These are phyloP conservation scores for Monilinia fructicola DNA, from an alignment of 2,329 filamentous ascomycete species.

Conservation along the genomic window DNA sequence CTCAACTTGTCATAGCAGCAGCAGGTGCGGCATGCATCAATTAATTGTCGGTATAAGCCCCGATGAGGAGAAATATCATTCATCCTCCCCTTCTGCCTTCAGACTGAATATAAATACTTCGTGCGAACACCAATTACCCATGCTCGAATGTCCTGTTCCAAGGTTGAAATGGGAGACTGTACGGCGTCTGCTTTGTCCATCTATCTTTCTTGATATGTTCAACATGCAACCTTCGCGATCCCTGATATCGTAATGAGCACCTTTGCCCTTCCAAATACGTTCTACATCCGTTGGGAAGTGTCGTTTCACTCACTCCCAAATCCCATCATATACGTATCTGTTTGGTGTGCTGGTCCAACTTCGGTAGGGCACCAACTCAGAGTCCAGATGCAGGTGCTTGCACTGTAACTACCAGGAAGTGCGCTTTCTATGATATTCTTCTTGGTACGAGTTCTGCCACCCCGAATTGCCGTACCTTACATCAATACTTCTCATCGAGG, in stretches of 20 bases:
- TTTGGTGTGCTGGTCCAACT: not conserved
- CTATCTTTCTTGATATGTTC: not conserved
- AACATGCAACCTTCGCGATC: not conserved
- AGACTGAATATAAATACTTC: not conserved
- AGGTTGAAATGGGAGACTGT: not conserved
- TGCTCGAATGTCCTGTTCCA: not conserved
- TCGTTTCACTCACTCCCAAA: not conserved
- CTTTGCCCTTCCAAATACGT: not conserved
- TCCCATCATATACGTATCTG: too few relatives aligned
- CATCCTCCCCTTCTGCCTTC: not conserved
- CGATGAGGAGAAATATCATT: not conserved
- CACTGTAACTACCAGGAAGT: not conserved
- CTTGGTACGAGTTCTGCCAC: not conserved
- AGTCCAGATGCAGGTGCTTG: not conserved
- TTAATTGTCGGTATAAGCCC: not conserved
- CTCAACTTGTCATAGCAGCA: not conserved
- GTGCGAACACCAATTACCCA: not conserved
- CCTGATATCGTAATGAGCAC: not conserved
- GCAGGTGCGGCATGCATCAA: not conserved
- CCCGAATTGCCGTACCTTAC: not conserved
- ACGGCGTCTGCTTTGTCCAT: not conserved
- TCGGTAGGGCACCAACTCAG: not conserved
- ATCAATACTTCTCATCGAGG: not conserved
- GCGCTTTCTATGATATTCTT: not conserved
- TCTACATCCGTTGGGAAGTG: not conserved